Evolutionary conservation across 2,329 filamentous ascomycete species (phyloP).

Genomic region (Aspergillus phoenicis): DNA sequence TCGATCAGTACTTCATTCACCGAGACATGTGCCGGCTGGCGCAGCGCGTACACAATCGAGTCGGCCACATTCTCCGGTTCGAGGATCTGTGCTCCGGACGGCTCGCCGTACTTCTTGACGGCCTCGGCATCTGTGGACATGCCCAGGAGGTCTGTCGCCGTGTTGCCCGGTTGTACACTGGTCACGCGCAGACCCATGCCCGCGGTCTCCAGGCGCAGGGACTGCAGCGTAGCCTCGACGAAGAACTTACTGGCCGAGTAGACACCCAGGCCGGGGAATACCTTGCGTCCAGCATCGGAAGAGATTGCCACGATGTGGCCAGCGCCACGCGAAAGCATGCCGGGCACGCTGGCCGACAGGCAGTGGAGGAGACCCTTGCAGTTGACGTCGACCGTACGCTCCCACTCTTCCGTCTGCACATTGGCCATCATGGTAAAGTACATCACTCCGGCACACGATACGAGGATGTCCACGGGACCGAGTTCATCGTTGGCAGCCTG

Average conservation of each 20-base stretch:
- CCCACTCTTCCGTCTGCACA: conserved; percentile 72
- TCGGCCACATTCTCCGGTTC: conserved; percentile 71
- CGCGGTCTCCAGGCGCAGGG: conserved; percentile 73
- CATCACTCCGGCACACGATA: conserved; percentile 82
- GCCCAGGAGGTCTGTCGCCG: conserved; percentile 69
- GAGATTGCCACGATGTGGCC: conserved; percentile 81
- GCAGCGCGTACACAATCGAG: conserved; percentile 73
- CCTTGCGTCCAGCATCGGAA: conserved; percentile 78
- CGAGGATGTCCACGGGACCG: conserved; percentile 75
- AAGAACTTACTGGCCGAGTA: conserved; percentile 86
- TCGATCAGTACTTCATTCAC: conserved; percentile 82
- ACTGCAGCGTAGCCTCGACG: conserved; percentile 78
- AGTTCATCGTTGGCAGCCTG: conserved; percentile 61
- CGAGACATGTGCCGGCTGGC: conserved; percentile 73
- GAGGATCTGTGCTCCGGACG: conserved; percentile 74
- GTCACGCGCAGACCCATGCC: conserved; percentile 74
- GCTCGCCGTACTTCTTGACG: conserved; percentile 75
- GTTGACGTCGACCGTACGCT: conserved; percentile 81
- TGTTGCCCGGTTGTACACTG: conserved; percentile 75
- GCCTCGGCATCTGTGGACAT: conserved; percentile 78
- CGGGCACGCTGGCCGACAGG: conserved; percentile 68
- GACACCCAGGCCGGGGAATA: conserved; percentile 78
- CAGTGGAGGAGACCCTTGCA: conserved; percentile 80
- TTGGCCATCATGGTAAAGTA: conserved; percentile 89
- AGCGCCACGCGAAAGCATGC: conserved; percentile 68